A percentile compares a stretch with the other conserved stretches of the same genome.
These are phyloP conservation scores for Platanthera guangdongensis DNA, from an alignment of 106 monocot genomes.

Conservation along the genomic window DNA sequence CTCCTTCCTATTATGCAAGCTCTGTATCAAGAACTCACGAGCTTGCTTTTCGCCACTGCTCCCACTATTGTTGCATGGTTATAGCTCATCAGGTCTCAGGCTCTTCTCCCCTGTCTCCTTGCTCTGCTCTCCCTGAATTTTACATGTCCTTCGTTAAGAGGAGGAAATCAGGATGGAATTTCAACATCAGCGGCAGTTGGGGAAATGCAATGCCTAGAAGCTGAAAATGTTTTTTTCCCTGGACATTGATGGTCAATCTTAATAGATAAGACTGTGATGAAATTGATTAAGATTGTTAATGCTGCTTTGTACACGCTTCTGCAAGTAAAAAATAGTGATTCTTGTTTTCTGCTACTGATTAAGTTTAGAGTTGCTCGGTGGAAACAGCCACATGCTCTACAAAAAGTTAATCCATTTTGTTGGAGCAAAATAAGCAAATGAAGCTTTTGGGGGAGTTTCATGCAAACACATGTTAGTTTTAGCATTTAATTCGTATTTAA, in stretches of 20 bases:
- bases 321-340: background rate
- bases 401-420: slow-evolving; percentile 16
- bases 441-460: slow-evolving; percentile 56
- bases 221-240: background rate
- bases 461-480: slow-evolving; percentile 24
- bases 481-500: background rate
- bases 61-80: background rate
- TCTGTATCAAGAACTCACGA: background rate
- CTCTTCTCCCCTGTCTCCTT: background rate
- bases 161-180: slow-evolving; percentile 9
- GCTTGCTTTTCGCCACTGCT: background rate
- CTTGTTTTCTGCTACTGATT: background rate
- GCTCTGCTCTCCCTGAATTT: background rate
- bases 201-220: background rate
- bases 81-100: background rate
- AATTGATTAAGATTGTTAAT: background rate
- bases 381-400: slow-evolving; percentile 28
- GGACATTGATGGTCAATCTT: background rate
- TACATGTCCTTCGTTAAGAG: background rate
- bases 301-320: background rate
- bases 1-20: too few species aligned
- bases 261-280: background rate
- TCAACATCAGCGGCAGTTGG: background rate
- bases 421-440: slow-evolving; percentile 45
- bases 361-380: background rate